These are phyloP conservation scores for Thozetella sp. DNA, from an alignment of 495 filamentous ascomycete species.

Conservation along the genomic window DNA sequence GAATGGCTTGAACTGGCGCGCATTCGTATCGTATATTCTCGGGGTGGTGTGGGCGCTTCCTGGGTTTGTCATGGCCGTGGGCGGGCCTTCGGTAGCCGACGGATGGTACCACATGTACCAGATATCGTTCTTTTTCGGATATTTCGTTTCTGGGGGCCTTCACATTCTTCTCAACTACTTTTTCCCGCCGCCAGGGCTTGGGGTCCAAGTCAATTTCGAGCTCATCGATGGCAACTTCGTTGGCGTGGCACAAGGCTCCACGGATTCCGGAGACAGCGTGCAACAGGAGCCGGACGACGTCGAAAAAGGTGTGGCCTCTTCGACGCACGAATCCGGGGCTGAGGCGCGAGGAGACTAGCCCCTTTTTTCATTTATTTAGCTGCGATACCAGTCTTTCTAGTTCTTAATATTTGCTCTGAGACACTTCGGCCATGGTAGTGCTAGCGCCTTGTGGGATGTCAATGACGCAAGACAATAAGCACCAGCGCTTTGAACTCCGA, in stretches of 20 bases:
- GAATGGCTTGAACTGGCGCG: conserved; percentile 14
- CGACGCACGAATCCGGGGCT: too few relatives aligned
- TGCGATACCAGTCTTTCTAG: too few relatives aligned
- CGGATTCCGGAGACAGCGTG: neutral
- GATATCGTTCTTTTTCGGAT: conserved; percentile 6
- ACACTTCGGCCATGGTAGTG: too few relatives aligned
- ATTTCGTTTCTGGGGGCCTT: neutral
- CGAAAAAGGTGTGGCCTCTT: neutral
- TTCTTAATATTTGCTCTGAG: too few relatives aligned
- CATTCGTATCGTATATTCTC: conserved; percentile 8
- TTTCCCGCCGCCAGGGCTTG: neutral
- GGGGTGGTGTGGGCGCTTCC: conserved; percentile 13
- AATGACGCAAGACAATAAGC: too few relatives aligned
- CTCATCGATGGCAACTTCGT: neutral
- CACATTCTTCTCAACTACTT: neutral
- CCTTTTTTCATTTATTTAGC: too few relatives aligned
- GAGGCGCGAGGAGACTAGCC: too few relatives aligned
- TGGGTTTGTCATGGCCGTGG: conserved; percentile 3
- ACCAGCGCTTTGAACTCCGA: too few relatives aligned
- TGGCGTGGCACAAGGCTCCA: neutral
- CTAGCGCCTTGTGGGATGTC: too few relatives aligned
- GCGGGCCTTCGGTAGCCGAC: neutral
- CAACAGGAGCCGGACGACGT: neutral
- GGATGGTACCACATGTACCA: conserved; percentile 8
- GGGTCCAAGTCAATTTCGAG: neutral